Evolutionary conservation across 257 asterid species (phyloP), one percentile per base, ranked within the genome.

Genomic region (Misopates orontium): DNA sequence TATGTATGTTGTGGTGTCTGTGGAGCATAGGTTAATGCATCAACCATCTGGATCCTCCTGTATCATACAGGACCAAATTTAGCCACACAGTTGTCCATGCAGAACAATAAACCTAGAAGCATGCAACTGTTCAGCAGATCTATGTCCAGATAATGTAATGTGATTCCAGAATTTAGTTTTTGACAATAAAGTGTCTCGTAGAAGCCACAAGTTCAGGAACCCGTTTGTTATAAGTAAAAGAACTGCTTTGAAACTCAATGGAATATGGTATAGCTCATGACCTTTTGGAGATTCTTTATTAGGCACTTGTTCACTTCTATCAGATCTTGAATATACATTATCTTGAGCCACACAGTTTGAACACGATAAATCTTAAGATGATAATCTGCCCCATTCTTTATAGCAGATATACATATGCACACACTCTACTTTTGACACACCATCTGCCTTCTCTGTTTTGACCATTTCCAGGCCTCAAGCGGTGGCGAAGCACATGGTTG

Each of bases 401-500:
- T 28, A 24, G 64, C 24, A 5, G 63, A n/a, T n/a, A 39, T 44
- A 25, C 10, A 15, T 60, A 50, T 58, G 50, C 36, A 57, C 45
- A 62, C 45, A 39, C 19, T 59, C 18, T 17, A 36, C 31, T 7
- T 19, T 12, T 36, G 15, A 48, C 64, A 31, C 60, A 55, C 20
- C 67, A 19, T 53, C 60, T 23, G 16, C 64, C 39, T 40, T 66
- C 60, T 62, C 73, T 77, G 68, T 68, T 40, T 70, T 8, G 31
- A 61, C 22, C 47, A 57, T 72, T 66, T 76, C 17, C 73, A 90
- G 99, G 80, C 95, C 96, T 23, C 75, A 82, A 80, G 99, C 99
- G n/a, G 99, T 94, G 54, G 84, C 99, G 16, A 94, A 90, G 83
- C 99, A 94, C 81, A 94, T 94, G 99, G 96, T 94, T 70, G 97